phyloP scores from a whole-genome alignment of 208 protist genomes.

The Trypanosoma lewisi region DNA sequence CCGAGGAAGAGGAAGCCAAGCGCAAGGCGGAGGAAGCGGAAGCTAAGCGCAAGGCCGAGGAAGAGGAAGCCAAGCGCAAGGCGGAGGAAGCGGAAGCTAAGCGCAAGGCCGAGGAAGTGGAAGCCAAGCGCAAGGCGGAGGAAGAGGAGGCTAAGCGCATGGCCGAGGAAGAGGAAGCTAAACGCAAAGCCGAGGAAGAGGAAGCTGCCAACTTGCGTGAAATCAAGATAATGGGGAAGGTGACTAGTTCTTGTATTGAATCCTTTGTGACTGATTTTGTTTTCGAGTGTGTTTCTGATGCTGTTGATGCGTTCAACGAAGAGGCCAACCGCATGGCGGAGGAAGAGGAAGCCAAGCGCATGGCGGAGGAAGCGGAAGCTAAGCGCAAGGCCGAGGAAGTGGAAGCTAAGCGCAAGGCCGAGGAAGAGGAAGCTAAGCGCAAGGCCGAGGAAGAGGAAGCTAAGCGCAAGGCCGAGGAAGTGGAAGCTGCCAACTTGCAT shows the following conservation, averaged over 20 bases:
- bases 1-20: conserved; percentile 16
- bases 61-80: conserved; percentile 12
- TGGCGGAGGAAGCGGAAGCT: too few relatives aligned
- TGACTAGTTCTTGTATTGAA: not conserved
- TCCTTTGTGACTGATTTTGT: not conserved
- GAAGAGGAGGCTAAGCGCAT: conserved; percentile 11
- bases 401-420: too few relatives aligned
- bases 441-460: too few relatives aligned
- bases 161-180: conserved; percentile 20
- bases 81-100: conserved; percentile 17
- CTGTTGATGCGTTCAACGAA: not conserved
- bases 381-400: too few relatives aligned
- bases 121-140: conserved; percentile 21
- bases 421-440: too few relatives aligned
- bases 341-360: too few relatives aligned
- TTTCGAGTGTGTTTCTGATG: not conserved
- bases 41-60: conserved; percentile 20
- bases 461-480: too few relatives aligned
- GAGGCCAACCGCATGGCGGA: not conserved
- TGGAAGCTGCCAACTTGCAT: too few relatives aligned
- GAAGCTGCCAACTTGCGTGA: not conserved
- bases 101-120: conserved; percentile 15
- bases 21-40: conserved; percentile 19
- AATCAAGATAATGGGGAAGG: not conserved
- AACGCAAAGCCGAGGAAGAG: not conserved